phyloP scores from a whole-genome alignment of 352 stramenopile species.

The Pythium coloratum region DNA sequence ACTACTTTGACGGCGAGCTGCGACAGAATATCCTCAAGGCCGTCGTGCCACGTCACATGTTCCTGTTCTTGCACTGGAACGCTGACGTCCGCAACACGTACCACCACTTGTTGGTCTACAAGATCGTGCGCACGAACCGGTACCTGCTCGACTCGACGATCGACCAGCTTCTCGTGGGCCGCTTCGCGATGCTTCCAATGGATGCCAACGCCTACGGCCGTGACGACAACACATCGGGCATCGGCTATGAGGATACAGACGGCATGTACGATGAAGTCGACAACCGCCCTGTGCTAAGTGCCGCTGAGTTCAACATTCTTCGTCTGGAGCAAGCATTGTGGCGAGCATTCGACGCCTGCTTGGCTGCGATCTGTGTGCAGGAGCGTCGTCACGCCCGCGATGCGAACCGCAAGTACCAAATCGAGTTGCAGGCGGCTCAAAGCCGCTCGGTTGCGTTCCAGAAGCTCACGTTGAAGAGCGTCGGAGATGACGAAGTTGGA shows the following conservation, averaged over 20 bases:
- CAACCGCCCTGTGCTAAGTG: conserved; percentile 29
- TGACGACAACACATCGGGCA: conserved; percentile 26
- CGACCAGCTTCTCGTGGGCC: conserved; percentile 65
- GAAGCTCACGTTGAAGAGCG: conserved; percentile 45
- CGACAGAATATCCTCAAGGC: conserved; percentile 66
- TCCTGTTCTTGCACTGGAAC: conserved; percentile 80
- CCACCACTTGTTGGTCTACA: conserved; percentile 77
- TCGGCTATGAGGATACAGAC: conserved; percentile 24
- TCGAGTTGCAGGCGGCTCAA: conserved; percentile 45
- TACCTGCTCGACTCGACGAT: conserved; percentile 66
- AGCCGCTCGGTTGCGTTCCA: conserved; percentile 56
- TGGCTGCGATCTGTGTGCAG: conserved; percentile 57
- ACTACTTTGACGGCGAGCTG: conserved; percentile 70
- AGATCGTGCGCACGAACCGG: conserved; percentile 53
- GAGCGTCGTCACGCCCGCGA: conserved; percentile 58
- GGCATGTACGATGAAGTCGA: conserved; percentile 28
- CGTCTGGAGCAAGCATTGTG: conserved; percentile 69
- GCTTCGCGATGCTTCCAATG: conserved; percentile 41
- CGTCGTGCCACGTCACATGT: conserved; percentile 77
- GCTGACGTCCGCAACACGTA: conserved; percentile 66
- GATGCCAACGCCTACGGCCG: conserved; percentile 32
- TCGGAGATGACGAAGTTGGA: conserved; percentile 33
- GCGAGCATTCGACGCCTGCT: conserved; percentile 74
- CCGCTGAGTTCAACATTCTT: conserved; percentile 47
- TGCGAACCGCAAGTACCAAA: conserved; percentile 63